Conservation (phyloP, 495 filamentous ascomycete genomes). For the Pseudomonodictys pantanalensis region DNA sequence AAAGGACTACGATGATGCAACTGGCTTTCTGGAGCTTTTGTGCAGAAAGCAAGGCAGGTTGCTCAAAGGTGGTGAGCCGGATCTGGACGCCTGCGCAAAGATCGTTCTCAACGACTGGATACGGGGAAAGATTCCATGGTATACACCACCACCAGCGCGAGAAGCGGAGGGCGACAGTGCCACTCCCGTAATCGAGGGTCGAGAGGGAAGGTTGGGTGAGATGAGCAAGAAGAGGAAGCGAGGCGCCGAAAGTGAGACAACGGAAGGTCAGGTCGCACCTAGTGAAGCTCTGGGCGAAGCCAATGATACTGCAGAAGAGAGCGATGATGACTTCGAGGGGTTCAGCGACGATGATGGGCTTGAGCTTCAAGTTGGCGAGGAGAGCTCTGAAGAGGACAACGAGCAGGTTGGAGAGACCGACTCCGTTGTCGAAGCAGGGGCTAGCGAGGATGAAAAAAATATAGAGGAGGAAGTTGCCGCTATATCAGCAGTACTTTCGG, state of each 20-base stretch:
- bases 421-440: constrained; percentile 2
- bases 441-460: constrained; percentile 2
- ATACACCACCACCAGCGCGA: constrained; percentile 66
- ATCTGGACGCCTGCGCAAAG: constrained; percentile 89
- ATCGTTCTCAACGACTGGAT: constrained; percentile 96
- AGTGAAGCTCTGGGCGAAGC: constrained; percentile 34
- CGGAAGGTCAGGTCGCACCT: constrained; percentile 38
- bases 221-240: constrained; percentile 59
- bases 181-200: constrained; percentile 50
- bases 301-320: constrained; percentile 39
- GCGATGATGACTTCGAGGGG: constrained; percentile 51
- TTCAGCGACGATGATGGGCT: constrained; percentile 47
- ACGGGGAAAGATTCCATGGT: constrained; percentile 94
- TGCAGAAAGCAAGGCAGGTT: constrained; percentile 84
- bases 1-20: constrained; percentile 66
- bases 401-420: background rate
- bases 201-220: constrained; percentile 61
- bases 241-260: constrained; percentile 27
- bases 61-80: constrained; percentile 84
- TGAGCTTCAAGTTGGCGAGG: constrained; percentile 23
- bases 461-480: constrained; percentile 28
- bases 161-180: constrained; percentile 51
- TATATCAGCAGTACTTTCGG: constrained; percentile 19
- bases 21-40: constrained; percentile 81
- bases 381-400: constrained; percentile 12